Evolutionary conservation across 2,329 filamentous ascomycete genomes (phyloP), one percentile per base, ranked within the genome.

Genomic region (Aspergillus tamarii): DNA sequence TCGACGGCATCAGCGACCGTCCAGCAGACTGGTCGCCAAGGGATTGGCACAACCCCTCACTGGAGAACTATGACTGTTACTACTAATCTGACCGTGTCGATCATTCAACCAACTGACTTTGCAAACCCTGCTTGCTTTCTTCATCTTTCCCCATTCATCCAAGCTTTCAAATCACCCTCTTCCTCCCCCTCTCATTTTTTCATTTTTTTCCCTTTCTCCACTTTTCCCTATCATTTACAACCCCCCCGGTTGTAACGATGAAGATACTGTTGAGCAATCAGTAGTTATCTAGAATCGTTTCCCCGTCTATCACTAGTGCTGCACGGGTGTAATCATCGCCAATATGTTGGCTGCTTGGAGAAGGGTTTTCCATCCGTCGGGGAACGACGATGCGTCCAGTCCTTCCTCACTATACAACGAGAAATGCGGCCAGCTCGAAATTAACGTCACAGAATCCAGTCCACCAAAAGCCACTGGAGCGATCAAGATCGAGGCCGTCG

Each of bases 401-500:
- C 7, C 59, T 36, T 53, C 64, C 30, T 53, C 62, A 12, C 36
- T 28, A 0, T 58, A 52, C 21, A 46, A 65, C 30, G 64, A 64
- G 26, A 69, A 66, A 53, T 50, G 53, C 23, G 28, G 39, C 32
- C 57, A 63, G 14, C 52, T 65, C 48, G 62, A 63, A 30, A 45
- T 67, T 54, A 52, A 57, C 16, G 55, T 61, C 14, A 48, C 61
- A 19, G 41, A 63, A 28, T 43, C 59, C 5, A 36, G 46, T 30
- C 12, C 59, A 21, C 14, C 54, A 2, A 66, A 71, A 50, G 65
- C 64, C 11, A 65, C 62, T 9, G 72, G 70, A 12, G 68, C 72
- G n/a, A 68, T 67, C 30, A 73, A 72, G 61, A 71, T 76, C 34
- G 70, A 74, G 56, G 73, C 72, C 14, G 69, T 70, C 14, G 71